Conservation (phyloP, 345 rosid species). For the Heritiera fomes region DNA sequence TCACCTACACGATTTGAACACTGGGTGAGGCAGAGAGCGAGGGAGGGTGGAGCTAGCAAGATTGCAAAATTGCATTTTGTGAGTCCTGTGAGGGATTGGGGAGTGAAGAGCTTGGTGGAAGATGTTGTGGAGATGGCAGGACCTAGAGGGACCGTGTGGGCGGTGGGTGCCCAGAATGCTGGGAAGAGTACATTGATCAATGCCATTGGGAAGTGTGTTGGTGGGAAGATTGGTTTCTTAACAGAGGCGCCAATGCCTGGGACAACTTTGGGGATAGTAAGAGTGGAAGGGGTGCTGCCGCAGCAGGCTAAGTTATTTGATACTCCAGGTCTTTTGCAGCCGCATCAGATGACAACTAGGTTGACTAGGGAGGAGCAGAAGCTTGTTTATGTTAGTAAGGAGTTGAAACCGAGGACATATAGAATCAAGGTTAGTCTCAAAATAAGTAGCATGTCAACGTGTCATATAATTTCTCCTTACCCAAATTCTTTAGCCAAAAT, state of each 20-base stretch:
- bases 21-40: slow-evolving; percentile 86
- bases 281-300: slow-evolving; percentile 82
- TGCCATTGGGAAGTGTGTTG: slow-evolving; percentile 61
- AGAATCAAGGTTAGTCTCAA: slow-evolving; percentile 74
- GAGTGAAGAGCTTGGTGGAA: slow-evolving; percentile 74
- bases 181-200: slow-evolving; percentile 93
- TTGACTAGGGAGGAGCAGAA: slow-evolving; percentile 88
- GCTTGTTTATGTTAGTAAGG: slow-evolving; percentile 76
- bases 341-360: slow-evolving; percentile 80
- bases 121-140: slow-evolving; percentile 75
- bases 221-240: slow-evolving; percentile 55
- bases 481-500: slow-evolving; percentile 2
- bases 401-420: slow-evolving; percentile 86
- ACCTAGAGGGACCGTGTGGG: slow-evolving; percentile 88
- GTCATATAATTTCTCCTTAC: neutral
- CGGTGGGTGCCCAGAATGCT: slow-evolving; percentile 81
- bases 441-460: slow-evolving; percentile 1
- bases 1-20: slow-evolving; percentile 76
- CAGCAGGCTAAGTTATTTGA: slow-evolving; percentile 80
- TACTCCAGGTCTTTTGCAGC: slow-evolving; percentile 87
- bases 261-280: slow-evolving; percentile 79
- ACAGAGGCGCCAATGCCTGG: slow-evolving; percentile 97
- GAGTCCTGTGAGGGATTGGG: slow-evolving; percentile 84
- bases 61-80: slow-evolving; percentile 80
- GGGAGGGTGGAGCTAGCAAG: slow-evolving; percentile 70